Conservation (phyloP, 345 rosid genomes). For the Eucalyptus guilfoylei region DNA sequence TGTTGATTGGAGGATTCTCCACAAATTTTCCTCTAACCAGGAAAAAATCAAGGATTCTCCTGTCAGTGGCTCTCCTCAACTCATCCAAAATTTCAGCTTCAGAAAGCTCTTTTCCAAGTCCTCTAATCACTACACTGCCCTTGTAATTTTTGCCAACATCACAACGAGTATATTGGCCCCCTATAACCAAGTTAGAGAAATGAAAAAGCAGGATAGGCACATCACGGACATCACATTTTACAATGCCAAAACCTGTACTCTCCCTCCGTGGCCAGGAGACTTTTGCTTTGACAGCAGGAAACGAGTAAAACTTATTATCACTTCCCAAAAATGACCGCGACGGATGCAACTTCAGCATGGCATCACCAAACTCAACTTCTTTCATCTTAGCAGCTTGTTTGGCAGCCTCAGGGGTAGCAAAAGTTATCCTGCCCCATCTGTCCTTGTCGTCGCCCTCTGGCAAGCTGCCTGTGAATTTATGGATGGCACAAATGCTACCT, state of each 20-base stretch:
- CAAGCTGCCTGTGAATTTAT: constrained; percentile 25
- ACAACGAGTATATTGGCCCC: constrained; percentile 25
- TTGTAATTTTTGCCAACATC: constrained; percentile 9
- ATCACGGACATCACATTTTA: constrained; percentile 36
- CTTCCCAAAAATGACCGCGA: constrained; percentile 32
- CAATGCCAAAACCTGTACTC: constrained; percentile 47
- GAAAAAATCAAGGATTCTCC: constrained; percentile 44
- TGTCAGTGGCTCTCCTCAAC: constrained; percentile 28
- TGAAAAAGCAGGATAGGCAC: constrained; percentile 20
- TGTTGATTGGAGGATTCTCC: constrained; percentile 26
- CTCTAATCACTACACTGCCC: constrained; percentile 28
- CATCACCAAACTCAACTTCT: constrained; percentile 44
- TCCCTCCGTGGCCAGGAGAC: constrained; percentile 60
- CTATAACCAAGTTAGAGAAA: constrained; percentile 30
- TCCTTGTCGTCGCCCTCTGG: constrained; percentile 41
- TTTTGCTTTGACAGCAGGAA: constrained; percentile 66
- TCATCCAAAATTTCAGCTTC: constrained; percentile 51
- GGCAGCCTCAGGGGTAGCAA: constrained; percentile 69
- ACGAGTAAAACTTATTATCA: constrained; percentile 32
- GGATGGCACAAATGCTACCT: constrained; percentile 48
- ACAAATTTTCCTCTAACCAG: constrained; percentile 40
- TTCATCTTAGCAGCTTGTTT: constrained; percentile 45
- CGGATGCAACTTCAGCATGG: constrained; percentile 38
- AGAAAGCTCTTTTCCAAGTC: constrained; percentile 50
- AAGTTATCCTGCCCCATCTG: constrained; percentile 82